A percentile compares a stretch with the other conserved stretches of the same genome.
These are phyloP conservation scores for Smallanthus sonchifolius DNA, from an alignment of 129 eudicot species.

Conservation along the genomic window DNA sequence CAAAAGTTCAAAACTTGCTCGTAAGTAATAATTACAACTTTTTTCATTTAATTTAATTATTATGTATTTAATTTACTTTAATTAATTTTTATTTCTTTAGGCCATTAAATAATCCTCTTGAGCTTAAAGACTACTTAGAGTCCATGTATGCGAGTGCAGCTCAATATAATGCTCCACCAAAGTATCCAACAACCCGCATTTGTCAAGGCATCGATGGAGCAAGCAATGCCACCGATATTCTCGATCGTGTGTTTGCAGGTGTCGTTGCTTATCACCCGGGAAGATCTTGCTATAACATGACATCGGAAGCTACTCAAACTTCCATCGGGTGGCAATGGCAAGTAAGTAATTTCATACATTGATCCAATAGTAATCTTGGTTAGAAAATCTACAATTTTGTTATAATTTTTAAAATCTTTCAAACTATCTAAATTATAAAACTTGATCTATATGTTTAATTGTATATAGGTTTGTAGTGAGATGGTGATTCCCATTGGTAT, in stretches of 20 bases:
- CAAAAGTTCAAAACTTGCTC: slow-evolving; percentile 55
- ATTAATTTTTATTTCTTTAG: slow-evolving; percentile 24
- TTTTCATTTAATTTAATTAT: too few relatives aligned
- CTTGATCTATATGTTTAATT: neutral
- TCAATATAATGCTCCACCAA: slow-evolving; percentile 56
- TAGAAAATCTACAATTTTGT: neutral
- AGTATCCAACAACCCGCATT: slow-evolving; percentile 40
- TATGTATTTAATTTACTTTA: neutral
- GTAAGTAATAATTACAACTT: slow-evolving; percentile 29
- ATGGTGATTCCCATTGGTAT: slow-evolving; percentile 64
- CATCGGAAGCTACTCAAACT: slow-evolving; percentile 22
- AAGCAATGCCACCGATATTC: slow-evolving; percentile 36
- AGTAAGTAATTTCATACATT: slow-evolving; percentile 37
- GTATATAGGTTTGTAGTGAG: slow-evolving; percentile 60
- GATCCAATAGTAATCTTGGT: neutral
- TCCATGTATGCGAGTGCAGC: slow-evolving; percentile 42
- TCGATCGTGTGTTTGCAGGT: slow-evolving; percentile 56
- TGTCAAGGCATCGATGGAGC: slow-evolving; percentile 62
- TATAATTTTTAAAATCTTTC: neutral
- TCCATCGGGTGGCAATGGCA: slow-evolving; percentile 62
- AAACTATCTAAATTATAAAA: neutral
- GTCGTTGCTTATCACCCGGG: slow-evolving; percentile 25
- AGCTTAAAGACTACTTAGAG: slow-evolving; percentile 45
- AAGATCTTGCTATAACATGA: slow-evolving; percentile 30
- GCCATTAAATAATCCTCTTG: slow-evolving; percentile 28